Evolutionary conservation across 768 basidiomycete genomes (phyloP).

Genomic region (Tulasnella sp.): DNA sequence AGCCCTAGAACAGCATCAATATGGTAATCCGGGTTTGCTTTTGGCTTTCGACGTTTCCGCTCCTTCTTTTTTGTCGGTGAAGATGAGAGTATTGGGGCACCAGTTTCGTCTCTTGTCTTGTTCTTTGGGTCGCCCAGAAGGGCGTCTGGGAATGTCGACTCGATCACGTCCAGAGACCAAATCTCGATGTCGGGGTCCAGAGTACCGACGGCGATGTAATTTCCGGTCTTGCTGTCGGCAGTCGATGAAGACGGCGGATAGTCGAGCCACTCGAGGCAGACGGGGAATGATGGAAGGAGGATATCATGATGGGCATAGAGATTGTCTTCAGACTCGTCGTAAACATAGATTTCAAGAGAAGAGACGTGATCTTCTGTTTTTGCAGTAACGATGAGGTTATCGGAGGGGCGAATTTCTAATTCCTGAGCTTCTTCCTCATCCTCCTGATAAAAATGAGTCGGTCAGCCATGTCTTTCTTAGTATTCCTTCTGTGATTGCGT

Average conservation of each 20-base stretch:
- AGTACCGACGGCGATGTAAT: constrained; percentile 93
- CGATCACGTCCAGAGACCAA: constrained; percentile 90
- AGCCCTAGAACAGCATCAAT: constrained; percentile 90
- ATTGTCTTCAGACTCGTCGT: constrained; percentile 85
- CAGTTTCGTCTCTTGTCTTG: constrained; percentile 29
- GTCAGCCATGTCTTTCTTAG: neutral
- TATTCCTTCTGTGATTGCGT: constrained; percentile 25
- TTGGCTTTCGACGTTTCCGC: constrained; percentile 47
- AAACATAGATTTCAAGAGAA: constrained; percentile 91
- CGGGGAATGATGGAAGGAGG: constrained; percentile 94
- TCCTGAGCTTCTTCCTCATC: constrained; percentile 82
- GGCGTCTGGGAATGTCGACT: constrained; percentile 87
- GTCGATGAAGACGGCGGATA: constrained; percentile 57
- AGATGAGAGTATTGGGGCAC: constrained; percentile 63
- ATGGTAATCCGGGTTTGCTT: constrained; percentile 71
- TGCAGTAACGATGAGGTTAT: constrained; percentile 85
- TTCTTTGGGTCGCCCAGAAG: constrained; percentile 84
- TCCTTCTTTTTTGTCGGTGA: constrained; percentile 96
- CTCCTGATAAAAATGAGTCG: constrained; percentile 34
- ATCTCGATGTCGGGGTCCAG: constrained; percentile 98
- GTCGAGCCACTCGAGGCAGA: constrained; percentile 98
- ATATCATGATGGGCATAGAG: constrained; percentile 96
- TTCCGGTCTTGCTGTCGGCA: constrained; percentile 43
- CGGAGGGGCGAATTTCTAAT: constrained; percentile 78
- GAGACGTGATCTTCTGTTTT: constrained; percentile 97